Percentiles rank a stretch among this genome's conserved stretches.
phyloP scores from a whole-genome alignment of 2,329 filamentous ascomycete species.

The Pyrenochaeta sp. region DNA sequence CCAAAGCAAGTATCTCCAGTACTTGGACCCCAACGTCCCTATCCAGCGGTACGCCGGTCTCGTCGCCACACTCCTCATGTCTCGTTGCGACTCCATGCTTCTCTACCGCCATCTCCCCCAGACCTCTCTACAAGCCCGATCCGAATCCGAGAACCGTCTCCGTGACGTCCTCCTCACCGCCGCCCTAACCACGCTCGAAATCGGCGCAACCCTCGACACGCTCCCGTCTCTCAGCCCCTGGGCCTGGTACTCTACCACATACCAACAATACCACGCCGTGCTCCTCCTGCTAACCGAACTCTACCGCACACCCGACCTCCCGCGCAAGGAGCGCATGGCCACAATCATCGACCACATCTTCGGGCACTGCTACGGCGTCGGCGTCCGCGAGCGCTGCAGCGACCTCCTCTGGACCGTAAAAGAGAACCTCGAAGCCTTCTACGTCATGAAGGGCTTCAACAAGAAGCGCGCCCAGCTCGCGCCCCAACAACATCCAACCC shows the following conservation, averaged over 20 bases:
- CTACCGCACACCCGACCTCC: conserved; percentile 45
- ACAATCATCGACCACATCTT: conserved; percentile 51
- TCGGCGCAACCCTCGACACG: conserved; percentile 49
- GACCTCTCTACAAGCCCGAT: conserved; percentile 41
- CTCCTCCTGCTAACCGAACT: conserved; percentile 47
- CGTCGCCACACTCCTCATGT: conserved; percentile 47
- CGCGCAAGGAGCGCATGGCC: conserved; percentile 46
- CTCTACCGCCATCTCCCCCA: conserved; percentile 49
- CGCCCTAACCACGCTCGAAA: conserved; percentile 47
- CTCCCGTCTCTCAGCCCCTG: conserved; percentile 43
- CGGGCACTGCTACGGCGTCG: conserved; percentile 48
- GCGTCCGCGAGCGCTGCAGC: conserved; percentile 43
- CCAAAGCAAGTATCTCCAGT: conserved; percentile 43
- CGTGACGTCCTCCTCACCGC: conserved; percentile 47
- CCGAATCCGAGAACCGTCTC: conserved; percentile 45
- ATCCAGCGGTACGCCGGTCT: conserved; percentile 49
- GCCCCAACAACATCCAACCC: conserved; percentile 37
- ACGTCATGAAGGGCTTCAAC: conserved; percentile 48
- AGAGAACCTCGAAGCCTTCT: conserved; percentile 49
- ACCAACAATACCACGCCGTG: conserved; percentile 49
- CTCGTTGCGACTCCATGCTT: conserved; percentile 50
- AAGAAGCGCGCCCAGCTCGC: conserved; percentile 32
- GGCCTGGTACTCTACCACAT: conserved; percentile 49
- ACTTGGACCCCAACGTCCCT: conserved; percentile 41
- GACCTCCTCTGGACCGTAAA: conserved; percentile 48